Evolutionary conservation across 768 basidiomycete species (phyloP).

Genomic region (Panaeolus cyanescens): DNA sequence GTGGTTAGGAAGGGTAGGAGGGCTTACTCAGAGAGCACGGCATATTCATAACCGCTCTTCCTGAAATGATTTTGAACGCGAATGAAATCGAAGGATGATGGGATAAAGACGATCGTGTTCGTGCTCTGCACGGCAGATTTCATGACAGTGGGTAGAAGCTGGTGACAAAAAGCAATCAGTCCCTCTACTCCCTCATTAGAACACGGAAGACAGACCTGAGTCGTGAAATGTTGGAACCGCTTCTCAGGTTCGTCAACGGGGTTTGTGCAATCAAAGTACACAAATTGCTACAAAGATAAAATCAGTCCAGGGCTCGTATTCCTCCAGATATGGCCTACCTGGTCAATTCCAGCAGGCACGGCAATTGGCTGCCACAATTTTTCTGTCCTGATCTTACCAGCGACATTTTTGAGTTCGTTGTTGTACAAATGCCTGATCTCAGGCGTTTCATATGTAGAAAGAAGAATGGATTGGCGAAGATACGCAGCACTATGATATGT

Average conservation of each 20-base stretch:
- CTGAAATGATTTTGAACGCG: constrained; percentile 86
- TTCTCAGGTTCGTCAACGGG: constrained; percentile 83
- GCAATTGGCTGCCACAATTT: constrained; percentile 70
- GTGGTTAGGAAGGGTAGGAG: neutral
- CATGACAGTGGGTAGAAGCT: constrained; percentile 81
- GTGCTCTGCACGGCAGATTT: constrained; percentile 94
- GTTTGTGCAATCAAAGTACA: constrained; percentile 70
- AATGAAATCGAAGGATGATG: constrained; percentile 96
- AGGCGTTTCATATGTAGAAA: constrained; percentile 88
- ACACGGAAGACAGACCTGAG: constrained; percentile 52
- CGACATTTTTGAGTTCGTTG: constrained; percentile 74
- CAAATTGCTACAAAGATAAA: constrained; percentile 53
- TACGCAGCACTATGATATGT: constrained; percentile 62
- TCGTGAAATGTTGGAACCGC: constrained; percentile 86
- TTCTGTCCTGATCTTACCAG: constrained; percentile 78
- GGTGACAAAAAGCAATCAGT: too few species aligned
- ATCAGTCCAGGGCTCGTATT: neutral
- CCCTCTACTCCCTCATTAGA: too few species aligned
- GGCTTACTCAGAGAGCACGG: constrained; percentile 87
- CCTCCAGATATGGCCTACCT: constrained; percentile 44
- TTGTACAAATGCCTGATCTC: constrained; percentile 85
- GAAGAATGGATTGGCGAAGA: constrained; percentile 86
- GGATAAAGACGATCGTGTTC: constrained; percentile 87
- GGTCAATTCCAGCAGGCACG: constrained; percentile 83
- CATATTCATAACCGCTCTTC: constrained; percentile 71